Base-by-base conservation (phyloP, 1,284 basidiomycete genomes). In the Rhodotorula sp. region DNA sequence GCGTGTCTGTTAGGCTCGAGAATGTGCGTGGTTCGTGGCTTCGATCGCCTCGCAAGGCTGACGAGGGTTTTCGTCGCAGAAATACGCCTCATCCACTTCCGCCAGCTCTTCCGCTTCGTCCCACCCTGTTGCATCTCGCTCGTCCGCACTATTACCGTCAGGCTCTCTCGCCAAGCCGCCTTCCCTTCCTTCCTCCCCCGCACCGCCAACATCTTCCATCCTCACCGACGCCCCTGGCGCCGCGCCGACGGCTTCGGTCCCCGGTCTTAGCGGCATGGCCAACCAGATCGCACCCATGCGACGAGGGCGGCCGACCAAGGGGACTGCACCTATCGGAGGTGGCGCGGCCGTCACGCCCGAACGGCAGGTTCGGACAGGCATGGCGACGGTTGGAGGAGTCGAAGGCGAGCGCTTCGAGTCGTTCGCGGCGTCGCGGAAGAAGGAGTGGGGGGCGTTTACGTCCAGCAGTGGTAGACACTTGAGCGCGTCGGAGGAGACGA, bases 231-330 rank as follows among this genome's bases (percentile, higher is more conserved):
- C 48, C 13, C 15, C 58, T 7, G 27, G 30, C 11, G n/a, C 53
- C 49, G 34, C 54, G 48, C 19, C 65, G 30, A 32, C 60, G 62
- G 59, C 54, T 19, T 10, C 57, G 10, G 54, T 39, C 15, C 59
- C 46, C 11, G 49, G 55, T 24, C 59, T 51, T 13, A 67, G 27
- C 19, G 54, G 56, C 46, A 55, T 72, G 27, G 71, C 67, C 1
- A 75, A 78, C 44, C 72, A 72, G 30, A 78, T 81, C 66, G 78
- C 79, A 0, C 80, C 80, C 6, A 82, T 82, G 81, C 76, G 81
- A 9, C 74, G 81, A 6, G 81, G 81, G 0, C 73, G 81, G 29
- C 81, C 81, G 19, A 64, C 60, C 5, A 79, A 79, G 54, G 27
- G 61, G 3, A 46, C 74, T 1, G 54, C 64, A 3, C 29, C 24